Base-by-base conservation (phyloP, 2,329 filamentous ascomycete genomes). In the Trichoderma koningii region DNA sequence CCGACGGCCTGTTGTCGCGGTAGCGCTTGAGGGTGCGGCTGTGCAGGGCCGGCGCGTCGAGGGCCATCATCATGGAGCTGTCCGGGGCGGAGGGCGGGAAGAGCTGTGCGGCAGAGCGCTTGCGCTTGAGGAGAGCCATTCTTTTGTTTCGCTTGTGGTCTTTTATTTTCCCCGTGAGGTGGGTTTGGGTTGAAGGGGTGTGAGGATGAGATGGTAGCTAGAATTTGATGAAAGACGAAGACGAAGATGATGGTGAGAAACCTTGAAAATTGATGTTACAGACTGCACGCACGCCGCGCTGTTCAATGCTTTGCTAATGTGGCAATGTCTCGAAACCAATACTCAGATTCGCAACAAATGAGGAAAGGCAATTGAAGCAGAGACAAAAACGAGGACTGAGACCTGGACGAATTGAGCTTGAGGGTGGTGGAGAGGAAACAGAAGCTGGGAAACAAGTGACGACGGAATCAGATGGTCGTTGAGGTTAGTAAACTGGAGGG, bases 1-100 rank as follows among this genome's bases (percentile, higher is more conserved):
- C 83, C 0, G 85, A 82, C 0, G 87, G 86, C 7, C 86, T 79
- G 64, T 79, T 82, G 72, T 88, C 79, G 65, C 87, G 85, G 66
- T 84, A 80, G 7, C 87, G 83, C 76, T 89, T 89, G 71, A 84
- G 75, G 1, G 87, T 89, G 28, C 87, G 83, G 69, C 85, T 83
- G 59, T 80, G 76, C 15, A 86, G 79, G 15, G 80, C 62, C 41
- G 76, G 74, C 62, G 76, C 63, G 67, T 68, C 67, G 64, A 77
- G 73, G 66, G 76, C 73, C 67, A 78, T 75, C 67, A 78, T 75
- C 28, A 70, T 71, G 34, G 76, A 70, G 56, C 73, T 67, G 66
- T 57, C 64, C 7, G 77, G 70, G 57, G 73, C 75, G 57, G 79
- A 80, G 42, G 79, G 79, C 42, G 79, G 76, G 55, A 81, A 83